Percentiles rank a stretch among this genome's conserved stretches.
These are phyloP conservation scores for Mycena olivaceomarginata DNA, from an alignment of 768 basidiomycete species.

Conservation along the genomic window DNA sequence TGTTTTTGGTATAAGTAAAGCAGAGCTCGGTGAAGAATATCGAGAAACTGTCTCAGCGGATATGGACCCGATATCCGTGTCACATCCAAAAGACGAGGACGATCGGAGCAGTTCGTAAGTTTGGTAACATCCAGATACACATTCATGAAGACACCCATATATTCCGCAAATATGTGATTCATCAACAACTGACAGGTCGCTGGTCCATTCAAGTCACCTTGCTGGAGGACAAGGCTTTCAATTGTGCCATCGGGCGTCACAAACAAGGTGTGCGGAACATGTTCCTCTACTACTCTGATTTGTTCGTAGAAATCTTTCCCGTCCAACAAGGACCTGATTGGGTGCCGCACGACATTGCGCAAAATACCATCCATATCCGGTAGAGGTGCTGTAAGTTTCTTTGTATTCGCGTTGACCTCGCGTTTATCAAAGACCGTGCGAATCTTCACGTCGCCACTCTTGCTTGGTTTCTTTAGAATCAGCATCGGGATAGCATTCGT, in stretches of 20 bases:
- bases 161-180: background rate
- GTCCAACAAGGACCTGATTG: no score
- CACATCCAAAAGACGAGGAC: no score
- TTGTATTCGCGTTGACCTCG: background rate
- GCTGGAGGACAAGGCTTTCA: background rate
- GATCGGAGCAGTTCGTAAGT: no score
- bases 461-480: background rate
- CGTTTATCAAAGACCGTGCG: background rate
- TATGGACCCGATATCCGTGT: no score
- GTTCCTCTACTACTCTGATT: no score
- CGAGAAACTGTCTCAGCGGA: no score
- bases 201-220: constrained; percentile 1
- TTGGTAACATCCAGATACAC: background rate
- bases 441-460: background rate
- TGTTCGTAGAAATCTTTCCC: no score
- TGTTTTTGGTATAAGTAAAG: constrained; percentile 16
- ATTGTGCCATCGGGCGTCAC: background rate
- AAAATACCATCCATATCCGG: background rate
- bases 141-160: background rate
- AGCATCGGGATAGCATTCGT: background rate
- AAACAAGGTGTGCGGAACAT: background rate
- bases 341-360: background rate
- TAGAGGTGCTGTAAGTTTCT: background rate
- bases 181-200: background rate
- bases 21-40: no score